Conservation (phyloP, 192 early-diverging fungal genomes). For the Entomortierella parvispora region DNA sequence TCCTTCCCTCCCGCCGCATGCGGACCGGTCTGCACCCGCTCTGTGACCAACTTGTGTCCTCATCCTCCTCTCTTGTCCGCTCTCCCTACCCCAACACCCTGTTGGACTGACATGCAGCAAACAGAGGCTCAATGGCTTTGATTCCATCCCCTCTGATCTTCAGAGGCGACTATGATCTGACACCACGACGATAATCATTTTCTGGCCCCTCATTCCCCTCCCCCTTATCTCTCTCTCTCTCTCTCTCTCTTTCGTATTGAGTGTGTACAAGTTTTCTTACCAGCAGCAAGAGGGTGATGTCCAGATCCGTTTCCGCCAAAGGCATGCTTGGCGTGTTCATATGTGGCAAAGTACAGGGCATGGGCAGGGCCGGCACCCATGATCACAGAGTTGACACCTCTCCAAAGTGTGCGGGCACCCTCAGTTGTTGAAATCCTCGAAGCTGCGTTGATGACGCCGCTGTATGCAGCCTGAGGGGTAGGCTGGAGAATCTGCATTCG, state of each 20-base stretch:
- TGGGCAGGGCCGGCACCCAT: conserved; percentile 95
- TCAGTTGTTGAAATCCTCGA: conserved; percentile 78
- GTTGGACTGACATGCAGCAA: no score
- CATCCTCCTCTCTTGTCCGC: no score
- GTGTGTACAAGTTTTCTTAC: conserved; percentile 30
- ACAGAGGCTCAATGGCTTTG: no score
- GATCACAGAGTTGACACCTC: conserved; percentile 92
- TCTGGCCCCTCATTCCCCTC: no score
- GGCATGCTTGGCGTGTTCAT: conserved; percentile 88
- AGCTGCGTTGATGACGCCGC: conserved; percentile 76
- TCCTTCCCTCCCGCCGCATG: not conserved
- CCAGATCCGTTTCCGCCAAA: conserved; percentile 69
- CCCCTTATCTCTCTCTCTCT: no score
- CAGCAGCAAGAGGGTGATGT: conserved; percentile 70
- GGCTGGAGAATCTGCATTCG: conserved; percentile 91
- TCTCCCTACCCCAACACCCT: no score
- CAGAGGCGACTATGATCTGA: no score
- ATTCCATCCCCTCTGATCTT: no score
- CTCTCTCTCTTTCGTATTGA: not conserved
- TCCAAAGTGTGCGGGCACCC: conserved; percentile 84
- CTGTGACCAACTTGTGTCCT: no score
- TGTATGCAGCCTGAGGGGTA: conserved; percentile 73
- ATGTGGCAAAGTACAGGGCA: conserved; percentile 94
- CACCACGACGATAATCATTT: conserved; percentile 5
- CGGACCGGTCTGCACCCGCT: not conserved